Evolutionary conservation across 345 rosid genomes (phyloP), one percentile per base, ranked within the genome.

Genomic region (Raphanus raphanistrum): DNA sequence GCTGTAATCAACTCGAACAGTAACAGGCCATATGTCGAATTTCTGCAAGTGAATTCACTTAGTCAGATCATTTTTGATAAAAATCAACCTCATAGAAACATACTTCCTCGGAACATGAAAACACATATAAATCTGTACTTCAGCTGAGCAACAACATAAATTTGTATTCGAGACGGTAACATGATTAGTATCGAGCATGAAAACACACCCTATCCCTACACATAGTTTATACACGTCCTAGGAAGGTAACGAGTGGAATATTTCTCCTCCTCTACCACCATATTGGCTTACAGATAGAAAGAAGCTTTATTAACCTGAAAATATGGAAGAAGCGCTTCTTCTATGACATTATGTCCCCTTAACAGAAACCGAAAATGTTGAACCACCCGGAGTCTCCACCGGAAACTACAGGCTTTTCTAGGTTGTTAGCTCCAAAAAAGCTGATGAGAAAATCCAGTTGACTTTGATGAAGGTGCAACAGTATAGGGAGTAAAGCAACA

Each of bases 281-380:
- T 59, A 29, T 62, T 66, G 65, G 60, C 68, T 26, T 60, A 43
- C 32, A 72, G 16, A 43, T 2, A 59, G 63, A 67, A 66, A 33
- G 26, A 69, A 70, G 13, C 43, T 79, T 41, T 63, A 75, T 84
- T 85, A 79, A 87, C 99, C 99, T 92, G 99, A 79, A 95, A 90
- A 87, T 86, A 95, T 43, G 99, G 99, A 74, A 95, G 98, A 85
- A 95, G 83, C 59, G 98, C 98, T 80, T 95, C 99, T 38, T 83
- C 89, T 61, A 82, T 87, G 83, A 88, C 80, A 71, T 74, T 75
- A 72, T 84, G 86, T n/a, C 54, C 83, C 84, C 9, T 74, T 68
- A 79, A 76, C 57, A 72, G 74, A 75, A 15, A 68, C 73, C 13
- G 76, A 69, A 74, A 80, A 65, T 5, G 79, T 69, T 70, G 88